phyloP scores from a whole-genome alignment of 257 asterid genomes.

The Capsicum chinense region DNA sequence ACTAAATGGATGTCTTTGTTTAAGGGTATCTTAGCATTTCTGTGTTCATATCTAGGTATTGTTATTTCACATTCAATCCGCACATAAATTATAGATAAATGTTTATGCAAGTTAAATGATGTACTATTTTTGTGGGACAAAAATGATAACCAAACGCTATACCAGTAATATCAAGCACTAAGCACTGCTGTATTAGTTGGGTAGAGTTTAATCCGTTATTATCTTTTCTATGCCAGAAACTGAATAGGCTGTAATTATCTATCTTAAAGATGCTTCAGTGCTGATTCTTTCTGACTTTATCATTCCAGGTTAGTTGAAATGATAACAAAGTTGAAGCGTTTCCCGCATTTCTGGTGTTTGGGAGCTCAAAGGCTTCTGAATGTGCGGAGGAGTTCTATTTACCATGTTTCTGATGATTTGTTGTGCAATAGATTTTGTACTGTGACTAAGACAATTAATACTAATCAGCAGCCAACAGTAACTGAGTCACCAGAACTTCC shows the following conservation, averaged over 20 bases:
- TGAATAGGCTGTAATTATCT: neutral
- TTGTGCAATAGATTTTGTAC: conserved; percentile 52
- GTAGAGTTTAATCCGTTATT: neutral
- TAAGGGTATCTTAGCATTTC: conserved; percentile 9
- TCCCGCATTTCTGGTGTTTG: conserved; percentile 40
- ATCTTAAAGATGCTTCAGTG: conserved; percentile 6
- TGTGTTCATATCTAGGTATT: neutral
- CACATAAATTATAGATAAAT: neutral
- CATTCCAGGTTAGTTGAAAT: conserved; percentile 42
- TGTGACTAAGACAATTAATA: conserved; percentile 38
- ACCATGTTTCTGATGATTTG: conserved; percentile 32
- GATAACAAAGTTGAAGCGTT: conserved; percentile 47
- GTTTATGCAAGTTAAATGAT: neutral
- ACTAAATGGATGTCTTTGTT: neutral
- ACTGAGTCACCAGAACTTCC: conserved; percentile 87
- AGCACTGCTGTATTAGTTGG: neutral
- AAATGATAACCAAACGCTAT: neutral
- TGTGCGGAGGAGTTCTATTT: conserved; percentile 32
- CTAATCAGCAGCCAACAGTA: conserved; percentile 30
- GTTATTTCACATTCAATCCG: neutral
- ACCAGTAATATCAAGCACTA: neutral
- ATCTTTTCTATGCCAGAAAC: neutral
- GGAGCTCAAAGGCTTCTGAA: conserved; percentile 31
- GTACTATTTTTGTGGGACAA: neutral
- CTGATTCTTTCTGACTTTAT: conserved; percentile 16